A percentile compares a stretch with the other conserved stretches of the same genome.
phyloP scores from a whole-genome alignment of 1,139 yeast species.

The Hansenula sp. region DNA sequence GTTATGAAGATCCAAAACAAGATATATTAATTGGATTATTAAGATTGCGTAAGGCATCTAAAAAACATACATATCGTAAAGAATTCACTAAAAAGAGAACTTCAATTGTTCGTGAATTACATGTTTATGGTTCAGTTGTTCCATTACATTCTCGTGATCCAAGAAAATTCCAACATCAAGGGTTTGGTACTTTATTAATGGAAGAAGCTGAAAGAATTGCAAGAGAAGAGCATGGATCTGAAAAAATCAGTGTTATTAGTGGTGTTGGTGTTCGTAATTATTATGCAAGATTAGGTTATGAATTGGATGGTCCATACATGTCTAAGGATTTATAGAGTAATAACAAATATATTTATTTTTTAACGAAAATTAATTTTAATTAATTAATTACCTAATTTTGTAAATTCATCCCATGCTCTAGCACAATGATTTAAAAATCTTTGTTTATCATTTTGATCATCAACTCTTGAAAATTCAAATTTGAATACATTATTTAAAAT shows the following conservation, averaged over 20 bases:
- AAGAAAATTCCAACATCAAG: conserved; percentile 97
- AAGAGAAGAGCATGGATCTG: conserved; percentile 89
- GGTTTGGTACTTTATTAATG: conserved; percentile 95
- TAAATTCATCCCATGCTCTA: conserved; percentile 50
- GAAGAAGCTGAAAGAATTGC: conserved; percentile 98
- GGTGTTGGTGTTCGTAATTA: conserved; percentile 98
- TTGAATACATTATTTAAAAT: conserved; percentile 18
- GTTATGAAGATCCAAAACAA: conserved; percentile 96
- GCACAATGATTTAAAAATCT: conserved; percentile 49
- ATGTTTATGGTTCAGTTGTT: conserved; percentile 96
- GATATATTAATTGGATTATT: conserved; percentile 91
- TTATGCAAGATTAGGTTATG: conserved; percentile 87
- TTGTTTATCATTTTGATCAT: conserved; percentile 33
- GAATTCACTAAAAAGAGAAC: conserved; percentile 84
- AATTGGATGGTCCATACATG: conserved; percentile 95
- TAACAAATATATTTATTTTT: not conserved
- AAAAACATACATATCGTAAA: conserved; percentile 84
- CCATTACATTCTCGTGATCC: conserved; percentile 98
- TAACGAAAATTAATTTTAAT: not conserved
- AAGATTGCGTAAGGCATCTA: conserved; percentile 83
- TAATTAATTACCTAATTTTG: conserved; percentile 4
- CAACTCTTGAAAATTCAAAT: conserved; percentile 17
- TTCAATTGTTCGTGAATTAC: conserved; percentile 91
- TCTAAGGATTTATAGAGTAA: conserved; percentile 45
- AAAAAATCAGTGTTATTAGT: conserved; percentile 86